Base-by-base conservation (phyloP, 805 yeast species). In the Yarrowia divulgata region DNA sequence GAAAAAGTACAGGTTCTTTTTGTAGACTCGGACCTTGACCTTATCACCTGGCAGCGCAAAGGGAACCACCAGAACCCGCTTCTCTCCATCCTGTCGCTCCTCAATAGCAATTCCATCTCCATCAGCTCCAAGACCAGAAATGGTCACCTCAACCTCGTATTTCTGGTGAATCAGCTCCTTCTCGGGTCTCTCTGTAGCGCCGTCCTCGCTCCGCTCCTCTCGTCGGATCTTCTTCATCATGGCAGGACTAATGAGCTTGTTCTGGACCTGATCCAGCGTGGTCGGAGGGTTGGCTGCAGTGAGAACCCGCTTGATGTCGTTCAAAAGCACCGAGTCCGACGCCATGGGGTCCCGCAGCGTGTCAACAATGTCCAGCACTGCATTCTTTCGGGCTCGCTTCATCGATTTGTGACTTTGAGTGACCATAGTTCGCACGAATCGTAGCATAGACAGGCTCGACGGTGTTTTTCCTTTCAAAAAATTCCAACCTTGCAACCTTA, bases 11-110 rank as follows among this genome's bases (percentile, higher is more conserved):
- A 91, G 90, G 75, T 91, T 91, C 0, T 96, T 87, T 77, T 90
- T 91, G 81, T 88, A 90, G 0, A 94, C 87, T 72, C 85, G 87
- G 69, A 91, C 83, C 23, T 81, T 81, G 10, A 88, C 94, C 1
- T 83, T 75, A 76, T 95, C 99, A 1, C 97, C 97, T 1, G 97
- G 97, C 42, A 91, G 80, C 4, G 92, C 90, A 80, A 90, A 95
- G 23, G 99, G 99, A 8, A 95, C 85, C 3, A 91, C 80, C 1
- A 88, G 92, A 9, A 93, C 82, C 77, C 90, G 62, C 32, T 49
- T 60, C 9, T 32, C 54, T 37, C 62, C 55, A 8, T 55, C 69
- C 2, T 32, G 42, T 42, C 67, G 69, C 29, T 46, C 48, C 35
- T 68, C 50, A 14, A 58, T 19, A 19, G 70, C 69, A 16, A 69